Conservation (phyloP, 257 asterid genomes). For the Hygrophila difformis region DNA sequence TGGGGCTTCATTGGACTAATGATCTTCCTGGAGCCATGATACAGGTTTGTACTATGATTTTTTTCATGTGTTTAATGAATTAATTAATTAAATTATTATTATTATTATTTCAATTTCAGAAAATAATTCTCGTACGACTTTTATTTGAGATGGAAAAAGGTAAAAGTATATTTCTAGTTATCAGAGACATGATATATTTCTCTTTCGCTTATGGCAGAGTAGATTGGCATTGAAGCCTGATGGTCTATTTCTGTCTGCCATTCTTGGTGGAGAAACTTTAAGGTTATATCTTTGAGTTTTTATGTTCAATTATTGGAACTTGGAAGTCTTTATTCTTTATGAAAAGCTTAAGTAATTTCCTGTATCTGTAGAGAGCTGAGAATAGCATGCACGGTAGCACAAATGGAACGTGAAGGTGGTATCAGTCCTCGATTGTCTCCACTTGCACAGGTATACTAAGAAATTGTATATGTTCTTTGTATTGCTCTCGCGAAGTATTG, state of each 20-base stretch:
- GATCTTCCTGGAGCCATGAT: slow-evolving; percentile 99
- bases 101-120: no score
- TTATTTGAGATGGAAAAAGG: no score
- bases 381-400: slow-evolving; percentile 91
- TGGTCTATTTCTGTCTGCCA: slow-evolving; percentile 90
- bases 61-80: no score
- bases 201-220: slow-evolving; percentile 46
- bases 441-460: slow-evolving; percentile 73
- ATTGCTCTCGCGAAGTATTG: not conserved
- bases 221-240: slow-evolving; percentile 92
- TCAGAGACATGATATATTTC: not conserved
- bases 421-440: slow-evolving; percentile 94
- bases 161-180: no score
- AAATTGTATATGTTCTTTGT: not conserved
- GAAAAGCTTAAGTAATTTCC: slow-evolving; percentile 5
- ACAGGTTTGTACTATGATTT: no score
- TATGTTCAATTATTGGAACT: slow-evolving; percentile 5
- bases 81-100: no score
- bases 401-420: slow-evolving; percentile 98
- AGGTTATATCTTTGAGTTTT: slow-evolving; percentile 32
- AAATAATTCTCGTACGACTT: no score
- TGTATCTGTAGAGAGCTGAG: slow-evolving; percentile 75
- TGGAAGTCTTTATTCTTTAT: no score
- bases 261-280: slow-evolving; percentile 94
- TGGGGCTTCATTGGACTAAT: slow-evolving; percentile 99